Evolutionary conservation across 768 basidiomycete species (phyloP).

Genomic region (Lentinula aciculospora): DNA sequence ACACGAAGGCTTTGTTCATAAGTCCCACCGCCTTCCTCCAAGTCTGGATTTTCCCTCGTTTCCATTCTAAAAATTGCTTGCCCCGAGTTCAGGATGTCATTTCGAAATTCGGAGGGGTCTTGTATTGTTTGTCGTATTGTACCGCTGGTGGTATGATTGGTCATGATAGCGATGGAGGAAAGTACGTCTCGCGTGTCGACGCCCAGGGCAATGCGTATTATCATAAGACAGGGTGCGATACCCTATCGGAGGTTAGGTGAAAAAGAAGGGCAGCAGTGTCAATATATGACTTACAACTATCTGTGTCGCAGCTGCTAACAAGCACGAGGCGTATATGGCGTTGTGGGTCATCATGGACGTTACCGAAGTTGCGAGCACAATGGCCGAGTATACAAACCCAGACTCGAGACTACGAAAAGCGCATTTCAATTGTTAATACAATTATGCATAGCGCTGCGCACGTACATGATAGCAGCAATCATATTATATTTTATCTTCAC

Average conservation of each 20-base stretch:
- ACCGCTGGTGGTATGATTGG: background rate
- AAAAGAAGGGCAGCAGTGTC: background rate
- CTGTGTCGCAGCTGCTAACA: background rate
- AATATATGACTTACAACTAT: background rate
- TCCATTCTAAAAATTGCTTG: background rate
- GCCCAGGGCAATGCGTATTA: background rate
- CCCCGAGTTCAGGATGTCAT: background rate
- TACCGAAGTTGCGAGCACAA: background rate
- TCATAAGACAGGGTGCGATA: background rate
- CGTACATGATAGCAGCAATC: constrained; percentile 1
- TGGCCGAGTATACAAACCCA: background rate
- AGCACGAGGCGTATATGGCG: background rate
- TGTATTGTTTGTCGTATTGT: background rate
- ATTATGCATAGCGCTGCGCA: too few species aligned
- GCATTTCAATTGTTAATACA: background rate
- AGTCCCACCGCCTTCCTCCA: background rate
- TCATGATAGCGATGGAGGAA: background rate
- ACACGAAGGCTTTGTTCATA: background rate
- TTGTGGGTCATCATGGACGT: background rate
- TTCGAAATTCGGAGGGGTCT: background rate
- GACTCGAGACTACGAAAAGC: background rate
- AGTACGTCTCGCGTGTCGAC: background rate
- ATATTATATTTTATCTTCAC: background rate
- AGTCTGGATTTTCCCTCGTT: background rate
- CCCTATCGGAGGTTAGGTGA: background rate